Evolutionary conservation across 495 filamentous ascomycete species (phyloP), one percentile per base, ranked within the genome.

Genomic region (Staphylotrichum longicolle): DNA sequence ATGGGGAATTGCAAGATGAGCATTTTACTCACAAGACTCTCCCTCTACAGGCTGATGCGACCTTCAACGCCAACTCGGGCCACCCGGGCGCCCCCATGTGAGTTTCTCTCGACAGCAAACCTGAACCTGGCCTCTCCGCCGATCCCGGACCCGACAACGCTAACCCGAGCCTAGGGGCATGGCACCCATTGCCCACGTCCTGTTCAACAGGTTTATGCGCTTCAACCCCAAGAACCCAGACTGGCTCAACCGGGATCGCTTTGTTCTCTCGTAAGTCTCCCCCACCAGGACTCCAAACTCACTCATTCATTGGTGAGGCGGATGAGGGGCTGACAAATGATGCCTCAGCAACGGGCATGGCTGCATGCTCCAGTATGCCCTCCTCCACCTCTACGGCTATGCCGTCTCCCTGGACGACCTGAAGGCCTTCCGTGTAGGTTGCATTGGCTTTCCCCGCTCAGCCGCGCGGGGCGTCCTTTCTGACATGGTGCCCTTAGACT

Each of bases 191-290:
- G 86, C 94, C 76, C 94, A 99, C 84, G 89, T 99, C 71, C 88
- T 99, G 67, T 99, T 91, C 82, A 96, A 96, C 85, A 93, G 91
- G 77, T 92, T 96, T 85, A 92, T 99, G 94, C 94, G 77, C 71
- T 99, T 97, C 84, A 99, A 99, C 87, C 94, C 94, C 63, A 92
- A 96, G 86, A 97, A 96, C 84, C 91, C 95, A 58, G 83, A 93
- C 63, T 99, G 92, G 93, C 71, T 89, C 67, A 98, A 98, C 84
- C 87, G 94, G 60, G 94, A 99, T 82, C 86, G 94, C 78, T 99
- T 99, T 74, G 91, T 99, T 49, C 91, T 99, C 74, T 99, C 94
- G 94, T 97, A 84, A 83, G 93, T 90, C 0, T 7, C n/a, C 54
- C 48, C 33, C 12, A 7, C 7, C 8, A 32, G 35, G 30, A 4